Evolutionary conservation across 192 early-diverging fungal species (phyloP), one percentile per base, ranked within the genome.

Genomic region (Mycoemilia scoparia): DNA sequence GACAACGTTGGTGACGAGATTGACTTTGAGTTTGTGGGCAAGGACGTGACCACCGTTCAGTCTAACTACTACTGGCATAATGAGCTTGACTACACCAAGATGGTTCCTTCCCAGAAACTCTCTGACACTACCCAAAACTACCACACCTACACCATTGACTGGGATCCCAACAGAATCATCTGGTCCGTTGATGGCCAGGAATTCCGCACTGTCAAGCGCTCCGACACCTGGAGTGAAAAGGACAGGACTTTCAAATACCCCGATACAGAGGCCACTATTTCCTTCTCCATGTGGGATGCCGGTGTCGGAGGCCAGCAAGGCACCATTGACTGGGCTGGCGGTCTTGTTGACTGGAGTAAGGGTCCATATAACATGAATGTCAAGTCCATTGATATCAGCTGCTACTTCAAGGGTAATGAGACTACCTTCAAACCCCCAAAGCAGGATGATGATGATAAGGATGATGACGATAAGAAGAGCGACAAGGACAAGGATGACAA

Each of bases 211-310:
- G 40, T 75, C 4, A 43, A 29, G 18, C 50, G 60, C 1, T 27
- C 54, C 8, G 57, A 70, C n/a, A 65, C 53, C 2, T 61, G 69
- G 51, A 49, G 54, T 26, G 36, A 32, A 1, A 35, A 37, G 5
- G 22, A 40, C 19, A 32, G 32, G 2, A 28, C 34, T 6, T 65
- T 54, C 41, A 66, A 53, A 53, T 73, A 42, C 42, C 74, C 74
- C 0, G 48, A 63, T n/a, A 37, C 56, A 6, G 59, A 57, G 26
- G 45, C 64, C 0, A 54, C 52, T 29, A 45, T 73, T 14, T 61
- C 64, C 26, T 71, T 74, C 45, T 69, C 67, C 7, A 54, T 74
- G 35, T 77, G 74, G 74, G 70, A 77, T 30, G 75, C 64, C 21
- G 75, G 75, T n/a, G 37, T 54, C 21, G 55, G 58, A 1, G 55